phyloP scores from a whole-genome alignment of 345 rosid genomes.

The Atalantia buxifolia region DNA sequence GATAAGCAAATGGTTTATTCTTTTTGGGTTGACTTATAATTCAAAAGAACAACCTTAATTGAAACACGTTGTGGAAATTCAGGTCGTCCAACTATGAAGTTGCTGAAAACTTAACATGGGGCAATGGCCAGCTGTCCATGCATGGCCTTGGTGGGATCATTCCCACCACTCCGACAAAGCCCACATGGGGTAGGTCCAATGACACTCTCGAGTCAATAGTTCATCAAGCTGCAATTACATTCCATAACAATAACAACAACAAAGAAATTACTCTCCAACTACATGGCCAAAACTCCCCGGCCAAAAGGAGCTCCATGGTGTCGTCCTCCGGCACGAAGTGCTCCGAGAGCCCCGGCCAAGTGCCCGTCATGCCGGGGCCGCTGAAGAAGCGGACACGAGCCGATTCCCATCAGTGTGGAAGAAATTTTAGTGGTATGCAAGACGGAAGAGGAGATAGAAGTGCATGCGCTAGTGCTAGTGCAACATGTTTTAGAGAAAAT shows the following conservation, averaged over 20 bases:
- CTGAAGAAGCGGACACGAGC: conserved; percentile 26
- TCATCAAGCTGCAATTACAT: conserved; percentile 34
- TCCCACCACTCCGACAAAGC: conserved; percentile 20
- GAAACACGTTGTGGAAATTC: too few species aligned
- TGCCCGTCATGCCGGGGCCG: background rate
- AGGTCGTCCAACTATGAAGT: conserved; percentile 9
- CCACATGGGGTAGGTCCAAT: conserved; percentile 32
- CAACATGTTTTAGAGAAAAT: conserved; percentile 26
- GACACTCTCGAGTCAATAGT: conserved; percentile 52
- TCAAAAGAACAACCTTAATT: too few species aligned
- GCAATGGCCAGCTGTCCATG: conserved; percentile 45
- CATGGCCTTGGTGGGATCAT: conserved; percentile 37
- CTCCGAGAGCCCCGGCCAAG: background rate
- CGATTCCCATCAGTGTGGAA: conserved; percentile 16
- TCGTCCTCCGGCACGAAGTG: conserved; percentile 6
- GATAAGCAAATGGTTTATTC: too few species aligned
- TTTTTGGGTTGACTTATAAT: too few species aligned
- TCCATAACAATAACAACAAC: background rate
- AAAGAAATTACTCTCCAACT: background rate
- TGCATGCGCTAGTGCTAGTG: conserved; percentile 31
- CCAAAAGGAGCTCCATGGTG: background rate
- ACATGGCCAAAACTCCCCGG: background rate
- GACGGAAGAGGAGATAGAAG: conserved; percentile 17
- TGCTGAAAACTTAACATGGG: conserved; percentile 51
- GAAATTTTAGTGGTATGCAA: background rate